Evolutionary conservation across 2,329 filamentous ascomycete species (phyloP), one percentile per base, ranked within the genome.

Genomic region (Talaromyces funiculosus): DNA sequence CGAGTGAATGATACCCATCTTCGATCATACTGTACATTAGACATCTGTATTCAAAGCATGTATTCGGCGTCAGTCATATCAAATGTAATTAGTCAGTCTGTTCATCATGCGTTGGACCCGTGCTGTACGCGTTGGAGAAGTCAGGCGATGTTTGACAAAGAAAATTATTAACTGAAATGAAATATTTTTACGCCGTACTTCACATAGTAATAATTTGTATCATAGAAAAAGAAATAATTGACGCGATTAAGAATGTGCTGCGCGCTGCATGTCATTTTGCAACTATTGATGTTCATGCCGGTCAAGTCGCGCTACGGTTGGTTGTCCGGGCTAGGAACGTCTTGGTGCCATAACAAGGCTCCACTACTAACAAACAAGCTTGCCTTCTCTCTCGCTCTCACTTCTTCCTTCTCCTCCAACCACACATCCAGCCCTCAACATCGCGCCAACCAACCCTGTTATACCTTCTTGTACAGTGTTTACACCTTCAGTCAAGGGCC

Each of bases 251-350:
- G 59, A 61, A 61, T 61, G 59, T 51, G 61, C 62, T 56, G 60
- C 61, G 63, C 61, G 61, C 57, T 60, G 54, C 14, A 51, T 16
- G 47, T 16, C 45, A 49, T 49, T 47, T 47, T 18, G 26, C n/a
- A 20, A 56, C 31, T 51, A 35, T 38, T 37, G 26, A 26, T 51
- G 35, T 68, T 69, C 67, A 71, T 71, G 68, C 69, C 66, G 20
- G 37, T 12, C 53, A 29, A 57, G 60, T 69, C 70, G 70, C 70
- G 71, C 70, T 66, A 67, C 64, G 63, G 65, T 66, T 72, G 68
- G 72, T 72, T 73, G 71, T 72, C 69, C 29, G 60, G 60, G 60
- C 55, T 53, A 58, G 35, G 61, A 68, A 70, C 67, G 67, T 67
- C 68, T 57, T 58, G 38, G 66, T 64, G 64, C 67, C 65, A 65